These are phyloP conservation scores for Panicum hallii DNA, from an alignment of 202 grass and related monocot species.

Conservation along the genomic window DNA sequence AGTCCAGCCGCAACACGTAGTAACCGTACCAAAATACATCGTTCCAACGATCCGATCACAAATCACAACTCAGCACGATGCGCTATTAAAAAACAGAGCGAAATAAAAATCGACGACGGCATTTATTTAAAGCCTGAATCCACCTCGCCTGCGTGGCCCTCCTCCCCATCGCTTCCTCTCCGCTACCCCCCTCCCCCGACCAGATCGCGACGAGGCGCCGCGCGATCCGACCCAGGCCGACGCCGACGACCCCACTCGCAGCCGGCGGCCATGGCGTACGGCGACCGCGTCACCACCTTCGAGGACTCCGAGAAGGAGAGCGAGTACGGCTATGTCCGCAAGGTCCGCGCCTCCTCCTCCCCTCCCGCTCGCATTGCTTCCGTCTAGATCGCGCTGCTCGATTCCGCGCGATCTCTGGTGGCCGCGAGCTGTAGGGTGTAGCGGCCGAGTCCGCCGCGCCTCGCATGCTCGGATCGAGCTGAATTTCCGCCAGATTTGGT, in stretches of 20 bases:
- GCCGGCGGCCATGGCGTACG: slow-evolving; percentile 57
- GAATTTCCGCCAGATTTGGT: slow-evolving; percentile 41
- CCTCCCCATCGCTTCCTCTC: slow-evolving; percentile 21
- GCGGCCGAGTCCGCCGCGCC: not conserved
- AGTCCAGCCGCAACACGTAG: not conserved
- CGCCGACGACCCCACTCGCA: slow-evolving; percentile 25
- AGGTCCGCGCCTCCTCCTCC: slow-evolving; percentile 46
- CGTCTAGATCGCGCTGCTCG: slow-evolving; percentile 39
- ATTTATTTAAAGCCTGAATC: slow-evolving; percentile 44
- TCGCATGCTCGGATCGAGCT: slow-evolving; percentile 39
- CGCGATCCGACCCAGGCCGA: slow-evolving; percentile 43
- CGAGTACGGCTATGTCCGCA: slow-evolving; percentile 83
- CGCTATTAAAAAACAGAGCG: not conserved
- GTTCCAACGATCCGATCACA: not conserved
- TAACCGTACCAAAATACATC: not conserved
- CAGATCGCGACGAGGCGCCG: slow-evolving; percentile 44
- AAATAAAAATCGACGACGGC: slow-evolving; percentile 26
- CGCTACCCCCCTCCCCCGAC: not conserved
- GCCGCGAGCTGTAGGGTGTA: not conserved
- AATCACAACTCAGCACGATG: not conserved
- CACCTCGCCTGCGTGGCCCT: slow-evolving; percentile 27
- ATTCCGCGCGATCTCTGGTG: slow-evolving; percentile 39
- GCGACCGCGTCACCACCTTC: slow-evolving; percentile 76
- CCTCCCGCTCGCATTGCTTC: slow-evolving; percentile 7
- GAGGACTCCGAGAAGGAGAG: slow-evolving; percentile 91